Conservation (phyloP, 2,329 filamentous ascomycete species). For the Talaromyces sp. region DNA sequence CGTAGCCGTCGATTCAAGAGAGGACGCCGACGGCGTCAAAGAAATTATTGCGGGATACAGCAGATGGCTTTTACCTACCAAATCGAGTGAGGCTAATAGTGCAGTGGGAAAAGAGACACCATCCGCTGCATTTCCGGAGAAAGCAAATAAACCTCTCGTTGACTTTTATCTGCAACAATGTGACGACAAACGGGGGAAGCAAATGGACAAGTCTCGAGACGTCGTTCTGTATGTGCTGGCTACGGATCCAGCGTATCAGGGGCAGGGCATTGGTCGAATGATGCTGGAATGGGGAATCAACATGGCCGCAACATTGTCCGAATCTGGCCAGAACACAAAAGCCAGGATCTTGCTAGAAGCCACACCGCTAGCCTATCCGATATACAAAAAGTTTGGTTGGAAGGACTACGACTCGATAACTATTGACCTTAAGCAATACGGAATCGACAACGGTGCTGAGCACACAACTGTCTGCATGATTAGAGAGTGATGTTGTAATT, state of each 20-base stretch:
- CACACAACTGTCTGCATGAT: not conserved
- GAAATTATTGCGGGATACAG: not conserved
- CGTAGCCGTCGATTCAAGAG: not conserved
- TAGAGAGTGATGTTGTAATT: not conserved
- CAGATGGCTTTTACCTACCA: not conserved
- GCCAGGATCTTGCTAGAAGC: not conserved
- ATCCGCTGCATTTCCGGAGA: not conserved
- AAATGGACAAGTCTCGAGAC: not conserved
- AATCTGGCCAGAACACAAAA: not conserved
- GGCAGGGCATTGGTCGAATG: not conserved
- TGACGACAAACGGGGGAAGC: not conserved
- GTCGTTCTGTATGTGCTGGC: not conserved
- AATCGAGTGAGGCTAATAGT: not conserved
- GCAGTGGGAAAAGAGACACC: not conserved
- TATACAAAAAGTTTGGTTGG: not conserved
- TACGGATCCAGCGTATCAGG: not conserved
- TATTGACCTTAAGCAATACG: not conserved
- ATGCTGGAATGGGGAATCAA: not conserved
- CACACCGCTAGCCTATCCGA: not conserved
- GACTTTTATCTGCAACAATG: not conserved
- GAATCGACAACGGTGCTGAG: not conserved
- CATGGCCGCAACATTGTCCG: not conserved
- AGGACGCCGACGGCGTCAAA: not conserved
- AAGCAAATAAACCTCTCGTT: not conserved
- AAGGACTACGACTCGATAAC: not conserved